phyloP scores from a whole-genome alignment of 1,284 basidiomycete species.

The Spongispora temasekensis region DNA sequence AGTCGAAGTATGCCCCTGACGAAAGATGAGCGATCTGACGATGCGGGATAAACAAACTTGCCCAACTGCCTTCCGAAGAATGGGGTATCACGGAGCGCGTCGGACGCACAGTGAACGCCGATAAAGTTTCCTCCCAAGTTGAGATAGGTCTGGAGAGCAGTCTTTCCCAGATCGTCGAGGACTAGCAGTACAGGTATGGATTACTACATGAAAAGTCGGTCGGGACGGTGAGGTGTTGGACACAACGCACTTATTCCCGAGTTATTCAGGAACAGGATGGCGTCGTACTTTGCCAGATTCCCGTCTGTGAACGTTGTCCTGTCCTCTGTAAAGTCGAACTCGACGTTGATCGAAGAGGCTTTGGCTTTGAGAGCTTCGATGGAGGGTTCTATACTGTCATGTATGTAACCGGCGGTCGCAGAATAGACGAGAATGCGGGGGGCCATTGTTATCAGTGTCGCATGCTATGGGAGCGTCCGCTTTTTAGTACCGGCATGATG shows the following conservation, averaged over 20 bases:
- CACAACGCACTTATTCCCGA: slow-evolving; percentile 53
- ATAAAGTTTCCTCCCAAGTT: slow-evolving; percentile 71
- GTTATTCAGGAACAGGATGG: slow-evolving; percentile 62
- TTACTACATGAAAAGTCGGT: slow-evolving; percentile 7
- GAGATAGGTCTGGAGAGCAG: slow-evolving; percentile 60
- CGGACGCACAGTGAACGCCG: slow-evolving; percentile 71
- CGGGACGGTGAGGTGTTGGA: not conserved
- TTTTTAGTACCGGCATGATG: too few species aligned
- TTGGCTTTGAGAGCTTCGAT: slow-evolving; percentile 50
- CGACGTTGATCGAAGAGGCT: slow-evolving; percentile 45
- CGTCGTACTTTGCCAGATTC: slow-evolving; percentile 52
- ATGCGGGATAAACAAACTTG: slow-evolving; percentile 2
- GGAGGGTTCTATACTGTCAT: slow-evolving; percentile 68
- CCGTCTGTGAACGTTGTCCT: slow-evolving; percentile 49
- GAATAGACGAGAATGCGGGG: slow-evolving; percentile 45
- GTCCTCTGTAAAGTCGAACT: slow-evolving; percentile 62
- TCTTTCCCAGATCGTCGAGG: slow-evolving; percentile 53
- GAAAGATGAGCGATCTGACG: slow-evolving; percentile 20
- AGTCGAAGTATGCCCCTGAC: slow-evolving; percentile 63
- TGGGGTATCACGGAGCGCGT: slow-evolving; percentile 63
- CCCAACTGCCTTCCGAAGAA: slow-evolving; percentile 56
- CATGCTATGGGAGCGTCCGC: too few species aligned
- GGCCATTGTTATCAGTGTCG: slow-evolving; percentile 23
- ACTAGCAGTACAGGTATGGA: slow-evolving; percentile 47
- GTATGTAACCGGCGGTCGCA: slow-evolving; percentile 50